These are phyloP conservation scores for Punctularia strigosozonata DNA, from an alignment of 768 basidiomycete species.

Conservation along the genomic window DNA sequence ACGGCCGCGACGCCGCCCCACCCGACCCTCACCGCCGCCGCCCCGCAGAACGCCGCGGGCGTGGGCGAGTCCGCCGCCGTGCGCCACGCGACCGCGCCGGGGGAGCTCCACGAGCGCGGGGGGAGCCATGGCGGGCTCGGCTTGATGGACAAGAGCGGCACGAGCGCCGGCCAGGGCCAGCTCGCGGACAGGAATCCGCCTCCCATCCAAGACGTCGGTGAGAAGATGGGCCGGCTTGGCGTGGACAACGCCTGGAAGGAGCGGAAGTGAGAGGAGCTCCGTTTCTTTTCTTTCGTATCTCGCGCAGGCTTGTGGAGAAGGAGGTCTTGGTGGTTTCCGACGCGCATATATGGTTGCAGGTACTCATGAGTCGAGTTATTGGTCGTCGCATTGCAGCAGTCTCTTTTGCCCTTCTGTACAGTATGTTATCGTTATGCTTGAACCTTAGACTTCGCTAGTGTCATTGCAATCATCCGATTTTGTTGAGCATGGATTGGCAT, in stretches of 20 bases:
- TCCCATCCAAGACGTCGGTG: conserved; percentile 30
- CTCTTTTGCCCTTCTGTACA: no score
- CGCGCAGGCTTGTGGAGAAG: no score
- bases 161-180: conserved; percentile 22
- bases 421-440: no score
- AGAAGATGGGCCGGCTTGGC: conserved; percentile 34
- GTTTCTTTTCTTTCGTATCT: no score
- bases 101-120: conserved; percentile 29
- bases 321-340: no score
- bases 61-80: conserved; percentile 37
- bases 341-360: no score
- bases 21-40: conserved; percentile 29
- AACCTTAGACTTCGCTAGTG: no score
- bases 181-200: conserved; percentile 36
- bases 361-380: no score
- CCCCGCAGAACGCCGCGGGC: conserved; percentile 28
- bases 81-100: conserved; percentile 29
- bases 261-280: conserved; percentile 23
- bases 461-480: no score
- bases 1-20: conserved; percentile 31
- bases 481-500: no score
- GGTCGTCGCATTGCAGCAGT: no score
- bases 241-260: conserved; percentile 35
- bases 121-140: conserved; percentile 31
- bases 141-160: conserved; percentile 30